Base-by-base conservation (phyloP, 495 filamentous ascomycete species). In the Annulohypoxylon nitens region DNA sequence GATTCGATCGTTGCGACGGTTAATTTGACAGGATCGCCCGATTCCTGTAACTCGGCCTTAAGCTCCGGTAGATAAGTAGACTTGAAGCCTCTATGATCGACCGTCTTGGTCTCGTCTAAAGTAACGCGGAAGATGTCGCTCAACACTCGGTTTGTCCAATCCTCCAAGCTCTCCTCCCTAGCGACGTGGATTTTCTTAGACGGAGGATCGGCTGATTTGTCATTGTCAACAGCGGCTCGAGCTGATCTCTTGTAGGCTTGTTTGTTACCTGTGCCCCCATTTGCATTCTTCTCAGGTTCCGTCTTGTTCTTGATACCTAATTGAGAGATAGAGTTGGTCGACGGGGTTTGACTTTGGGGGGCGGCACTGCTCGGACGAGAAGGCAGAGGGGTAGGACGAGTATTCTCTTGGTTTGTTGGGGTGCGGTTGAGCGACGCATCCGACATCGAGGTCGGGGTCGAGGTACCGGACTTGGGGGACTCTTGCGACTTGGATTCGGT, bases 61-160 rank as follows among this genome's bases (percentile, higher is more conserved):
- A 93, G 81, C 25, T 87, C 87, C 1, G 86, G 81, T 3, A 97
- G 83, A 73, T 80, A 86, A 18, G 78, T 83, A 2, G 94, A 80
- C 55, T 80, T 83, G 62, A 89, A 85, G 16, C 91, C 91, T 71
- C 90, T 85, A 25, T 76, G 79, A 75, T 94, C 93, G 12, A 79
- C 78, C 33, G 81, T 85, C 20, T 82, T 82, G 33, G 83, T 84
- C 43, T 90, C 88, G 58, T 91, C 87, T 69, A 97, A 80, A 0
- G 92, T 92, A 30, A 95, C 70, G 45, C 90, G 89, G 82, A 97
- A 97, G 20, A 95, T 85, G 37, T 85, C 85, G 55, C 88, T 81
- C 54, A 97, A 80, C 26, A 88, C 86, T 41, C 89, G 84, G 79
- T 96, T 88, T 77, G 93, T 89, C 79, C 90, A 97, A 48, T 86